Percentiles rank a stretch among this genome's conserved stretches.
These are phyloP conservation scores for Cercis canadensis DNA, from an alignment of 306 rosid genomes.

Conservation along the genomic window DNA sequence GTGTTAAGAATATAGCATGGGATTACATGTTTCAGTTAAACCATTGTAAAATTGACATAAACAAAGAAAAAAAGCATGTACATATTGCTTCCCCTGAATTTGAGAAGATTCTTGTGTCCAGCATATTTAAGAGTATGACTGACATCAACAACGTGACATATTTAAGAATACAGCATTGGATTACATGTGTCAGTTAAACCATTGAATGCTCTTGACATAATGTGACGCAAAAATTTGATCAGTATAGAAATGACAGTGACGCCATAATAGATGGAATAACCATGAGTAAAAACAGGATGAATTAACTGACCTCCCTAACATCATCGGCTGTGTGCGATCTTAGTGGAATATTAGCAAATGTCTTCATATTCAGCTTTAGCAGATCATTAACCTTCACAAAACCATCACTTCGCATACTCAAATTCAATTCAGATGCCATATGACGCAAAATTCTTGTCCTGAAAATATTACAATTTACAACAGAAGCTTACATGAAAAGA, in stretches of 20 bases:
- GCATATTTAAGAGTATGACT: neutral
- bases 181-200: no score
- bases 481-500: constrained; percentile 6
- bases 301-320: constrained; percentile 74
- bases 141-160: constrained; percentile 3
- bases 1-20: no score
- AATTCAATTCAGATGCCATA: constrained; percentile 81
- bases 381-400: constrained; percentile 79
- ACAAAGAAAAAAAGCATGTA: no score
- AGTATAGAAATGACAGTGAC: constrained; percentile 17
- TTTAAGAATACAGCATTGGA: no score
- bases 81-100: no score
- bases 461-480: constrained; percentile 21
- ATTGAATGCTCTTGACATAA: neutral
- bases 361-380: constrained; percentile 72
- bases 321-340: constrained; percentile 83
- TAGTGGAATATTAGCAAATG: constrained; percentile 76
- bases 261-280: constrained; percentile 17
- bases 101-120: no score
- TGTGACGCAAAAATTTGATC: constrained; percentile 15
- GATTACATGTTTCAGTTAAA: no score
- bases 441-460: constrained; percentile 92
- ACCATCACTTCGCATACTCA: constrained; percentile 81
- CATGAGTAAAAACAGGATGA: neutral
- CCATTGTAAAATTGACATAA: no score